phyloP scores from a whole-genome alignment of 1,139 yeast genomes.

The Yueomyces sp. region DNA sequence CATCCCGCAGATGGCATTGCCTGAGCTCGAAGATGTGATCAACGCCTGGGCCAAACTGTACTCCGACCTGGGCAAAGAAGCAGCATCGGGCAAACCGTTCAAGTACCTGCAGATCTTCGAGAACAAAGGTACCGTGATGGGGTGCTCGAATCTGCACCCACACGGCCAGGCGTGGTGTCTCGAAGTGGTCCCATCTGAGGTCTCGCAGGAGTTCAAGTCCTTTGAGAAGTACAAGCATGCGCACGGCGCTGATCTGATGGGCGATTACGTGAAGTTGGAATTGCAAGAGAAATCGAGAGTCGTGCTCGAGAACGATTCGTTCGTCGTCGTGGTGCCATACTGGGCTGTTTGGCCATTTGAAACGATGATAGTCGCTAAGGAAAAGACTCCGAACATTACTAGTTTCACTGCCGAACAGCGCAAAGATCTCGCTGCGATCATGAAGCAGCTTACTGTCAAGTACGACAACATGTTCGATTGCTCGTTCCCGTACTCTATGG shows the following conservation, averaged over 20 bases:
- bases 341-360: slow-evolving; percentile 85
- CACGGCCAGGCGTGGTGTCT: slow-evolving; percentile 76
- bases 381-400: slow-evolving; percentile 39
- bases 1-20: slow-evolving; percentile 44
- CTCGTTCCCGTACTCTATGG: slow-evolving; percentile 73
- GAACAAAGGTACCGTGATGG: slow-evolving; percentile 72
- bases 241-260: slow-evolving; percentile 40
- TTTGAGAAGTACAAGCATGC: slow-evolving; percentile 37
- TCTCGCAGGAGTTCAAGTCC: slow-evolving; percentile 42
- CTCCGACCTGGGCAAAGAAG: slow-evolving; percentile 28
- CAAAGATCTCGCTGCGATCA: slow-evolving; percentile 42
- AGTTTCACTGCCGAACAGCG: slow-evolving; percentile 40
- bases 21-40: slow-evolving; percentile 37
- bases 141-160: slow-evolving; percentile 74
- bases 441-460: slow-evolving; percentile 45
- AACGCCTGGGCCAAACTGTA: slow-evolving; percentile 50
- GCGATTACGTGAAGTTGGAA: slow-evolving; percentile 55
- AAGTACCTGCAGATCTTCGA: slow-evolving; percentile 64
- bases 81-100: slow-evolving; percentile 32
- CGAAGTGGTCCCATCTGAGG: slow-evolving; percentile 56
- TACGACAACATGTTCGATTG: slow-evolving; percentile 63
- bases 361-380: slow-evolving; percentile 46
- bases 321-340: slow-evolving; percentile 63
- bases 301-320: slow-evolving; percentile 48
- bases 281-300: slow-evolving; percentile 38